Conservation (phyloP, 257 asterid genomes). For the Solanum okadae region DNA sequence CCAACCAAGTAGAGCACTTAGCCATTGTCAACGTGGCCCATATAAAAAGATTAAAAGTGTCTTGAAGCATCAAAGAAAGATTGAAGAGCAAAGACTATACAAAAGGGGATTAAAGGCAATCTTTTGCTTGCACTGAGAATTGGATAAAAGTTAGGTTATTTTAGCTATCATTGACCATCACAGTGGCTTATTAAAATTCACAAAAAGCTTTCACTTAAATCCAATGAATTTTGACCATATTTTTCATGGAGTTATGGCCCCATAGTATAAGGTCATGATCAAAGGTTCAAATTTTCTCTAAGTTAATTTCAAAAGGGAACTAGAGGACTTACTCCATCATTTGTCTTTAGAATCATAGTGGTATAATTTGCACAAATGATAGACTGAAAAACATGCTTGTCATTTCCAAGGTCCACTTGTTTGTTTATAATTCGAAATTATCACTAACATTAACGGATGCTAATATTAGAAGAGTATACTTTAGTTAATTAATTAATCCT, state of each 20-base stretch:
- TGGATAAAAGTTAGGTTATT: conserved; percentile 28
- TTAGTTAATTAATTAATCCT: not conserved
- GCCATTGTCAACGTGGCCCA: conserved; percentile 4
- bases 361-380: conserved; percentile 3
- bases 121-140: conserved; percentile 43
- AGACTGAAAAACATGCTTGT: not conserved
- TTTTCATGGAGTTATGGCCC: not conserved
- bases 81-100: not conserved
- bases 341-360: conserved; percentile 7
- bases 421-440: not conserved
- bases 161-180: conserved; percentile 53
- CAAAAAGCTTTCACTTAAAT: not conserved
- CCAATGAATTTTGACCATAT: conserved; percentile 15
- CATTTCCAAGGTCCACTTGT: not conserved
- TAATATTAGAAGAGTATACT: not conserved
- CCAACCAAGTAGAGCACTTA: not conserved
- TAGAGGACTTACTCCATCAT: conserved; percentile 12
- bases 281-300: conserved; percentile 19
- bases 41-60: not conserved
- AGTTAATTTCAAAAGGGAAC: conserved; percentile 6
- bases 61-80: not conserved
- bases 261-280: conserved; percentile 23
- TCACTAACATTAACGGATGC: not conserved
- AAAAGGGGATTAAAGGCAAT: conserved; percentile 33
- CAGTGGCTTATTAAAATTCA: conserved; percentile 25